These are phyloP conservation scores for Phytophthora vignae DNA, from an alignment of 352 stramenopile species.

Conservation along the genomic window DNA sequence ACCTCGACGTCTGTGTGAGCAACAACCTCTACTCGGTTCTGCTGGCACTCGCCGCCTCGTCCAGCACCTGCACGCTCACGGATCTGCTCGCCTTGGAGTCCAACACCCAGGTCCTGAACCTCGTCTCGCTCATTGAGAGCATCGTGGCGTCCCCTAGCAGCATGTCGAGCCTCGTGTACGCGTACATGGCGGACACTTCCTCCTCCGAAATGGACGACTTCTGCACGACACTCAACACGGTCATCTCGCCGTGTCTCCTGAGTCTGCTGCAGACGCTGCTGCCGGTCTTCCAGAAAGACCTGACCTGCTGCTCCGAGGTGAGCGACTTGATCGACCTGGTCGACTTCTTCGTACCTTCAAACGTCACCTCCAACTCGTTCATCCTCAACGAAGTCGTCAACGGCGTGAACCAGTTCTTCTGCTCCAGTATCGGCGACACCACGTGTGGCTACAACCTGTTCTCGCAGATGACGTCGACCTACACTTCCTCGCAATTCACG, in stretches of 20 bases:
- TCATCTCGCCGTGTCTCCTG: constrained; percentile 47
- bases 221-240: constrained; percentile 44
- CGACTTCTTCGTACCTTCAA: constrained; percentile 52
- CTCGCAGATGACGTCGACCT: constrained; percentile 53
- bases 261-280: constrained; percentile 43
- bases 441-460: constrained; percentile 53
- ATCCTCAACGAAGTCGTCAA: constrained; percentile 56
- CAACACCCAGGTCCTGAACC: constrained; percentile 38
- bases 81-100: constrained; percentile 38
- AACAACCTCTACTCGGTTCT: constrained; percentile 51
- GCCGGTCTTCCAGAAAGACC: constrained; percentile 34
- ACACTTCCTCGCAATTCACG: constrained; percentile 43
- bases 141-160: constrained; percentile 46
- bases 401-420: constrained; percentile 58
- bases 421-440: constrained; percentile 38
- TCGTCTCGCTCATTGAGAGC: constrained; percentile 31
- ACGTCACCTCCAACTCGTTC: constrained; percentile 48
- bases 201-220: constrained; percentile 47
- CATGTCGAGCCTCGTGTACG: constrained; percentile 49
- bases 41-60: constrained; percentile 28
- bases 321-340: constrained; percentile 56
- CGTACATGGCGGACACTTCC: constrained; percentile 48
- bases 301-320: constrained; percentile 52
- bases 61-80: constrained; percentile 41
- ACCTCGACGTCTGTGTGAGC: constrained; percentile 50